A percentile compares a stretch with the other conserved stretches of the same genome.
These are phyloP conservation scores for Aspergillus fumigatus DNA, from an alignment of 2,329 filamentous ascomycete genomes.

Conservation along the genomic window DNA sequence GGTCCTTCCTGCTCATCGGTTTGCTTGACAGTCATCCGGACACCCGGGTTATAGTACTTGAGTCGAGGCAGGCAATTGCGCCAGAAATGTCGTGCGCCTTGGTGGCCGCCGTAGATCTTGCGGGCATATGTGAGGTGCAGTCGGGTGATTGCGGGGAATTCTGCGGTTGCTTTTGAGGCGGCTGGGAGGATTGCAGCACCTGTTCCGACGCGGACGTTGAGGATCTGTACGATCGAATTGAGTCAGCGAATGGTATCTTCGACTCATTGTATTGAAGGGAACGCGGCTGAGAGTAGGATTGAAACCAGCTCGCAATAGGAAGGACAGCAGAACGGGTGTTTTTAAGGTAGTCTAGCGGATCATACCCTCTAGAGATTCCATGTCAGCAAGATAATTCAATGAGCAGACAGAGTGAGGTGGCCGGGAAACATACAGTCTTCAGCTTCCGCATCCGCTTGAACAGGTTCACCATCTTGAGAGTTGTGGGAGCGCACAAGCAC, in stretches of 20 bases:
- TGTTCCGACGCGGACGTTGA: slow-evolving; percentile 71
- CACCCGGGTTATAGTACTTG: slow-evolving; percentile 87
- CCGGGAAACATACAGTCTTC: slow-evolving; percentile 56
- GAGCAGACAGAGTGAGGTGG: not conserved
- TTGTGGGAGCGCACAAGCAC: slow-evolving; percentile 4
- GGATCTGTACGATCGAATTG: slow-evolving; percentile 50
- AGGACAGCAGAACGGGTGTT: not conserved
- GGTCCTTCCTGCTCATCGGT: slow-evolving; percentile 49
- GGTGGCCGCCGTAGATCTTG: slow-evolving; percentile 38
- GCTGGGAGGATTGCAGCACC: slow-evolving; percentile 74
- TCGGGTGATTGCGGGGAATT: slow-evolving; percentile 37
- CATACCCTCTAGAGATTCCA: slow-evolving; percentile 23
- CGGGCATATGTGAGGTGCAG: slow-evolving; percentile 42
- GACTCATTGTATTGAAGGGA: not conserved
- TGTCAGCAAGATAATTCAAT: slow-evolving; percentile 8
- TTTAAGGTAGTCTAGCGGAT: not conserved
- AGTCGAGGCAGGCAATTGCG: slow-evolving; percentile 73
- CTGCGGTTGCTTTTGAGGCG: slow-evolving; percentile 24
- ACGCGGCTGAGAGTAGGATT: not conserved
- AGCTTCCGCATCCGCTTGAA: slow-evolving; percentile 68
- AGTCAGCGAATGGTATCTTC: slow-evolving; percentile 1
- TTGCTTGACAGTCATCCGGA: slow-evolving; percentile 78
- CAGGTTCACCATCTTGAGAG: slow-evolving; percentile 43
- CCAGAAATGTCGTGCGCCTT: slow-evolving; percentile 76
- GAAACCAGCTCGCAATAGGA: not conserved